Conservation (phyloP, 495 filamentous ascomycete species). For the Podospora conica region DNA sequence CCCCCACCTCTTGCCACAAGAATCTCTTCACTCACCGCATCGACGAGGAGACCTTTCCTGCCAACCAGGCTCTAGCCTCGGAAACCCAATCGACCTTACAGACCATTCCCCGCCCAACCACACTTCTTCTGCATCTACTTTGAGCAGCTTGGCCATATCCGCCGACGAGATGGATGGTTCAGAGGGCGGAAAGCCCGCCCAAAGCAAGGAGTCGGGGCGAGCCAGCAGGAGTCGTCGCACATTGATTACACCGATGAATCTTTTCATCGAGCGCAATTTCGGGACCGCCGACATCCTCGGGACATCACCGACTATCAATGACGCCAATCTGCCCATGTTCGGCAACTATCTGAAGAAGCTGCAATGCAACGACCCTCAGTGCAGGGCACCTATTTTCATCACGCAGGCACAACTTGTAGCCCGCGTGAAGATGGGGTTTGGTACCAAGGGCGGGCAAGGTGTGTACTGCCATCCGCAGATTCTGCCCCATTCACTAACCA, state of each 20-base stretch:
- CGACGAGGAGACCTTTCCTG: neutral
- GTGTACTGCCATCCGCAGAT: neutral
- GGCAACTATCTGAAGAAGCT: neutral
- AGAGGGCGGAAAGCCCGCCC: neutral
- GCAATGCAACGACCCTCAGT: neutral
- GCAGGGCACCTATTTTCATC: neutral
- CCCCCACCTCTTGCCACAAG: neutral
- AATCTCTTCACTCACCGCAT: neutral
- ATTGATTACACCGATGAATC: neutral
- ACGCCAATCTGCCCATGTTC: neutral
- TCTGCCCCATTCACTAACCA: neutral
- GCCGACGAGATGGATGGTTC: neutral
- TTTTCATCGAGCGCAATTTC: neutral
- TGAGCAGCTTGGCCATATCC: neutral
- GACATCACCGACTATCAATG: neutral
- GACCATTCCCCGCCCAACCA: neutral
- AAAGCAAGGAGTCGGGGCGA: neutral
- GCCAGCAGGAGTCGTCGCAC: neutral
- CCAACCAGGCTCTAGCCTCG: neutral
- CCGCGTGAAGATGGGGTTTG: neutral
- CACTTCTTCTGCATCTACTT: neutral
- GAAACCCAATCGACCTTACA: neutral
- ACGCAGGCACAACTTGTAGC: neutral
- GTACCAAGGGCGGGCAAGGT: neutral
- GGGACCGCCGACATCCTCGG: neutral